Evolutionary conservation across 1,139 yeast genomes (phyloP).

Genomic region (Scheffersomyces cryptocercus): DNA sequence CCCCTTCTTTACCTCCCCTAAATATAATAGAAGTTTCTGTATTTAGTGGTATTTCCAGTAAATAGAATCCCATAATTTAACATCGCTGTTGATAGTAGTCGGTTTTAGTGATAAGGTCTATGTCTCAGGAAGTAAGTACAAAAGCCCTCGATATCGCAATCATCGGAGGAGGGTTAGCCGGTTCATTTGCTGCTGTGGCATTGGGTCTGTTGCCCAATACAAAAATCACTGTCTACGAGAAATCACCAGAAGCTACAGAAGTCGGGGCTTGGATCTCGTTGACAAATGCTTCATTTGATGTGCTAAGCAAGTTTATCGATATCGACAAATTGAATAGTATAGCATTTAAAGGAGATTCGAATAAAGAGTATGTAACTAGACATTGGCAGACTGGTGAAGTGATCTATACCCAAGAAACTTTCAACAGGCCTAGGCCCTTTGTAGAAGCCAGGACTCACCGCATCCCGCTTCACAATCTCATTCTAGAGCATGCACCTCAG

Average conservation of each 20-base stretch:
- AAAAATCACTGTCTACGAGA: background rate
- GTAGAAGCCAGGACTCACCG: conserved; percentile 1
- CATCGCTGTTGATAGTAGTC: too few relatives aligned
- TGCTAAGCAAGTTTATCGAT: background rate
- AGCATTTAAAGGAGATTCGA: background rate
- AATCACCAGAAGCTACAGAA: background rate
- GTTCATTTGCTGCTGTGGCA: background rate
- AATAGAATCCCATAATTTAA: too few relatives aligned
- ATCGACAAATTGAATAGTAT: background rate
- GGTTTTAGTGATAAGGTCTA: background rate
- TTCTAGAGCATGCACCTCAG: background rate
- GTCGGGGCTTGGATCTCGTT: background rate
- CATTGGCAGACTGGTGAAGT: background rate
- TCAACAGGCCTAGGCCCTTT: background rate
- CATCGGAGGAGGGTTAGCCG: background rate
- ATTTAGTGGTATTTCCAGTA: too few relatives aligned
- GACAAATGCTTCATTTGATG: background rate
- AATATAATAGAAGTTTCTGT: too few relatives aligned
- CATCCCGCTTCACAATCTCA: background rate
- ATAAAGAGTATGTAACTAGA: background rate
- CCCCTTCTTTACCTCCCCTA: too few relatives aligned
- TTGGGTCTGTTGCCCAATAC: background rate
- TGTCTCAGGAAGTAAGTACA: background rate
- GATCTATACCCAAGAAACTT: background rate
- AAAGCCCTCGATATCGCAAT: background rate